phyloP scores from a whole-genome alignment of 202 grass and related monocot species.

The Hordeum pubiflorum region DNA sequence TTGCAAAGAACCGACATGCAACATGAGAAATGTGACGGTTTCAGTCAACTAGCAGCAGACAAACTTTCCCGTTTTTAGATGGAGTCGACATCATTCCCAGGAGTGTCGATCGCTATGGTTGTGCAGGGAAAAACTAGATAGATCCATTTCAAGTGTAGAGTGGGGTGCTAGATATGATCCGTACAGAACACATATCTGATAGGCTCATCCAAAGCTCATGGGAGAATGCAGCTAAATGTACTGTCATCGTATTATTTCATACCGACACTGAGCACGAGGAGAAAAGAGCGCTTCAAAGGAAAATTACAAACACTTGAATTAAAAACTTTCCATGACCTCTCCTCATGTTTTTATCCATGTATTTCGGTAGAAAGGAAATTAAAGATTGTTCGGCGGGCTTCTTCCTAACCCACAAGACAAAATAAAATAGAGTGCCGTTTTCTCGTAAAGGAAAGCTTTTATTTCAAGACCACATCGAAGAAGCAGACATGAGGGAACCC shows the following conservation, averaged over 20 bases:
- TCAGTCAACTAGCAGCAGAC: neutral
- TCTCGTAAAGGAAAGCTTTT: slow-evolving; percentile 34
- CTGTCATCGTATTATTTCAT: neutral
- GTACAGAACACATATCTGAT: neutral
- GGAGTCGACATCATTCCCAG: neutral
- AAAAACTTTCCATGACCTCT: slow-evolving; percentile 20
- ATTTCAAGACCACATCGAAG: slow-evolving; percentile 45
- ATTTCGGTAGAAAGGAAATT: slow-evolving; percentile 22
- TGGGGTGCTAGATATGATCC: neutral
- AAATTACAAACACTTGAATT: slow-evolving; percentile 3
- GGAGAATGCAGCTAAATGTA: neutral
- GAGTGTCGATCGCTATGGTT: neutral
- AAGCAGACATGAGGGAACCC: slow-evolving; percentile 14
- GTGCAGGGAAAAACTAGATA: neutral
- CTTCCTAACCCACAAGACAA: slow-evolving; percentile 24
- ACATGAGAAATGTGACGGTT: neutral
- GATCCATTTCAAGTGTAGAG: neutral
- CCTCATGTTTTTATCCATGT: slow-evolving; percentile 19
- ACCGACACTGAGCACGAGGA: neutral
- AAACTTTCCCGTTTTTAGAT: neutral
- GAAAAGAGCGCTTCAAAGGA: neutral
- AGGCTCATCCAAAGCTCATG: neutral
- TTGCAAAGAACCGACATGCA: neutral
- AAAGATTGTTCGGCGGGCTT: slow-evolving; percentile 35
- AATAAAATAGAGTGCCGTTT: slow-evolving; percentile 36